Evolutionary conservation across 495 filamentous ascomycete species (phyloP).

Genomic region (Penicillium nucicola): DNA sequence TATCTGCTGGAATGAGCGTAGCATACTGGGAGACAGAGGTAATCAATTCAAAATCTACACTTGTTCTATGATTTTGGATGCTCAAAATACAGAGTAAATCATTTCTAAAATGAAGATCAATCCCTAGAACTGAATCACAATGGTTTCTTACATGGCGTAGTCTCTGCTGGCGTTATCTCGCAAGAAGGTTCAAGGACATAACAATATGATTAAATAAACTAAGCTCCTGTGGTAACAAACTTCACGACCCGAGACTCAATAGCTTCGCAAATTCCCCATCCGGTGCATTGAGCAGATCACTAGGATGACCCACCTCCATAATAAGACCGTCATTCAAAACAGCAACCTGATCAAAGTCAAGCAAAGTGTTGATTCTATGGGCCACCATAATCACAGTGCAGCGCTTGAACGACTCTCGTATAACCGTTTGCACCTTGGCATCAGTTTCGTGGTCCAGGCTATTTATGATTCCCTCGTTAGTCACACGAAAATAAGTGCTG

Average conservation of each 20-base stretch:
- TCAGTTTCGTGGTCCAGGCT: conserved; percentile 87
- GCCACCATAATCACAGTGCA: conserved; percentile 87
- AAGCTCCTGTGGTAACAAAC: not conserved
- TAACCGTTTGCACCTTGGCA: conserved; percentile 78
- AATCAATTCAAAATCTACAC: too few species aligned
- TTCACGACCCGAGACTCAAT: conserved; percentile 4
- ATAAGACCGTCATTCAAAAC: conserved; percentile 75
- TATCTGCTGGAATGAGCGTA: too few species aligned
- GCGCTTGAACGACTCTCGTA: conserved; percentile 62
- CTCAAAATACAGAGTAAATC: too few species aligned
- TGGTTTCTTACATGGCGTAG: too few species aligned
- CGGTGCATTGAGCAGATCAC: conserved; percentile 1
- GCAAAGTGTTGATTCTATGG: conserved; percentile 79
- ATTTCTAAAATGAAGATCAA: too few species aligned
- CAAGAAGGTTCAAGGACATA: too few species aligned
- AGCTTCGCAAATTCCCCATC: conserved; percentile 4
- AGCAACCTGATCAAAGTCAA: conserved; percentile 85
- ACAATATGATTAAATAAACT: too few species aligned
- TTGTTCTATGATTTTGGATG: too few species aligned
- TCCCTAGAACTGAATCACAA: too few species aligned
- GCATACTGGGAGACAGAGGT: too few species aligned
- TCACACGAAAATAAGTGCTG: not conserved
- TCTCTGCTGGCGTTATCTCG: too few species aligned
- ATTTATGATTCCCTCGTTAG: conserved; percentile 74
- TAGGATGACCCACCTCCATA: conserved; percentile 47